A percentile compares a stretch with the other conserved stretches of the same genome.
phyloP scores from a whole-genome alignment of 305 asterid species.

The Rubia occidens region DNA sequence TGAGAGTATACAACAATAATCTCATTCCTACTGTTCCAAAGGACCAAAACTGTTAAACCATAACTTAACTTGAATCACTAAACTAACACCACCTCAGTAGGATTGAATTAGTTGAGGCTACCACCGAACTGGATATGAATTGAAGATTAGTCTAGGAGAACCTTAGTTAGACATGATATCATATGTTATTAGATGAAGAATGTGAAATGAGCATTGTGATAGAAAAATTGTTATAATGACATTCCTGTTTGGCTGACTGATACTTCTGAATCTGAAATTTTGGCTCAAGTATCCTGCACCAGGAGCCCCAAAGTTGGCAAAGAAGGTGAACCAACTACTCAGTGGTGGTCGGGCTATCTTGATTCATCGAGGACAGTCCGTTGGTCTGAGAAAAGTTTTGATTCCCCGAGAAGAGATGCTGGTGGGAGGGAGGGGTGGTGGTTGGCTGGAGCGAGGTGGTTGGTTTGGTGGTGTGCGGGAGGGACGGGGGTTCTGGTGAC shows the following conservation, averaged over 20 bases:
- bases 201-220: neutral
- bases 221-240: neutral
- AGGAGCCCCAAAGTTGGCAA: neutral
- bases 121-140: neutral
- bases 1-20: neutral
- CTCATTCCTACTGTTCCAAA: neutral
- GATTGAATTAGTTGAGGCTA: too few species aligned
- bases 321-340: slow-evolving; percentile 2
- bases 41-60: neutral
- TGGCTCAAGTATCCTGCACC: slow-evolving; percentile 1
- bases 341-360: too few species aligned
- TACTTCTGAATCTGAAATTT: neutral
- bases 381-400: too few species aligned
- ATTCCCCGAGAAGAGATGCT: too few species aligned
- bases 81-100: neutral
- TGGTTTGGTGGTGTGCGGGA: too few species aligned
- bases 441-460: too few species aligned
- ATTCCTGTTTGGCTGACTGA: neutral
- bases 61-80: neutral
- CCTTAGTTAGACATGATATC: neutral
- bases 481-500: too few species aligned
- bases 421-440: too few species aligned
- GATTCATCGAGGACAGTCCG: too few species aligned
- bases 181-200: neutral
- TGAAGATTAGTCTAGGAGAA: neutral